Evolutionary conservation across 768 basidiomycete genomes (phyloP), one percentile per base, ranked within the genome.

Genomic region (Lactarius hengduanensis): DNA sequence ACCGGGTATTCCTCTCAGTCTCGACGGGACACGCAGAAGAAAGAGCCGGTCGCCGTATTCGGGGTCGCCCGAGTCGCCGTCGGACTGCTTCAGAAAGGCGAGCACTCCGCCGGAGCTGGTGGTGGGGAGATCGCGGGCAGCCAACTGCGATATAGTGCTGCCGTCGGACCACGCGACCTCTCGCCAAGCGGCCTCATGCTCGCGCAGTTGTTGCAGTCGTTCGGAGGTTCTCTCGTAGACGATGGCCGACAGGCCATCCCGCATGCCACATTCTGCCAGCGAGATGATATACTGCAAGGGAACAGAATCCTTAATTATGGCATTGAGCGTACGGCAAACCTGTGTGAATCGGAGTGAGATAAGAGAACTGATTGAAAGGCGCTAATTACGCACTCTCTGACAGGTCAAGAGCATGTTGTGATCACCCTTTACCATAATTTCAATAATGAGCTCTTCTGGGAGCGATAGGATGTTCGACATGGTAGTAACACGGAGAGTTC

Each of bases 121-220:
- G 34, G 57, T 55, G 32, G 66, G 66, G 50, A 67, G 26, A 38
- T 63, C 53, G 13, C 57, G 34, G 18, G 40, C 57, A 3, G 57
- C 57, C 4, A 4, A 8, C 41, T 62, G 57, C 34, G 61, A n/a
- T 59, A 67, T 16, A 20, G 59, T 6, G n/a, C 57, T 57, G 57
- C 57, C 66, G 9, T 36, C 66, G 40, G 66, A 54, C 66, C 66
- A 67, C n/a, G 66, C 32, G 5, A 67, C 32, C 26, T 67, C 66
- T 36, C 66, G 47, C 62, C 62, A 67, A 15, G 66, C 66, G 11
- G 66, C 58, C 57, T 67, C 66, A 20, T 67, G 58, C 58, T 59
- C 62, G 41, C 34, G 58, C 41, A 67, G 15, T 50, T 32, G 59
- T 36, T 55, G 32, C 16, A 67, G 53, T 54, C 62, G 61, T 30